These are phyloP conservation scores for Penicillium palitans DNA, from an alignment of 2,329 filamentous ascomycete genomes.

Conservation along the genomic window DNA sequence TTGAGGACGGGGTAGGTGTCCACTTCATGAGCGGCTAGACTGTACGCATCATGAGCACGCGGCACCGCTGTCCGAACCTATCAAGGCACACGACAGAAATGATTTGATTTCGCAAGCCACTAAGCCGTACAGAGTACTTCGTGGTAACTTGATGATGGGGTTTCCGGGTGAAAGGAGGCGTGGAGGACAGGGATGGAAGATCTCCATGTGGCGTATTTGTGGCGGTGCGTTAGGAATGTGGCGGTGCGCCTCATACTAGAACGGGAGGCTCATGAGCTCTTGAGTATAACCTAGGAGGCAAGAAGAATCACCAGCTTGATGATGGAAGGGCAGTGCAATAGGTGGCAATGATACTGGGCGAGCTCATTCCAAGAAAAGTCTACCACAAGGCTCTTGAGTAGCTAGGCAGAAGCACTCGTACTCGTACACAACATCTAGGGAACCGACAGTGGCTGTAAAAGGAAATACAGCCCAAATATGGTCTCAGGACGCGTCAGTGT, in stretches of 20 bases:
- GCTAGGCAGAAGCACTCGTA: background rate
- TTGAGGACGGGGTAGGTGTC: slow-evolving; percentile 1
- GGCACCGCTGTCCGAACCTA: background rate
- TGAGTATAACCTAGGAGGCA: background rate
- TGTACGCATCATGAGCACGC: background rate
- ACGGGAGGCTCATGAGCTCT: background rate
- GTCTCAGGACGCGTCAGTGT: background rate
- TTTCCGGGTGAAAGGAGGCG: background rate
- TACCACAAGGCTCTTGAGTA: background rate
- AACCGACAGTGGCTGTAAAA: background rate
- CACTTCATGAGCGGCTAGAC: slow-evolving; percentile 1
- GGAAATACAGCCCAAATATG: background rate
- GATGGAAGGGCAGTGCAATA: background rate
- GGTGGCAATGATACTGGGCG: background rate
- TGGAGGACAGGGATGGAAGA: background rate
- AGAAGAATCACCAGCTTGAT: background rate
- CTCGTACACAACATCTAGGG: background rate
- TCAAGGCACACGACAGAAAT: background rate
- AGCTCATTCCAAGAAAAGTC: background rate
- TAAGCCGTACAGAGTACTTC: background rate
- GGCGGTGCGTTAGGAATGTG: slow-evolving; percentile 6
- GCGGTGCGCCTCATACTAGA: background rate
- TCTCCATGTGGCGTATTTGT: slow-evolving; percentile 5
- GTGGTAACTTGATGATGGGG: background rate
- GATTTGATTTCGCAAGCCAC: background rate